Evolutionary conservation across 192 early-diverging fungal species (phyloP), one percentile per base, ranked within the genome.

Genomic region (Coemansia sp.): DNA sequence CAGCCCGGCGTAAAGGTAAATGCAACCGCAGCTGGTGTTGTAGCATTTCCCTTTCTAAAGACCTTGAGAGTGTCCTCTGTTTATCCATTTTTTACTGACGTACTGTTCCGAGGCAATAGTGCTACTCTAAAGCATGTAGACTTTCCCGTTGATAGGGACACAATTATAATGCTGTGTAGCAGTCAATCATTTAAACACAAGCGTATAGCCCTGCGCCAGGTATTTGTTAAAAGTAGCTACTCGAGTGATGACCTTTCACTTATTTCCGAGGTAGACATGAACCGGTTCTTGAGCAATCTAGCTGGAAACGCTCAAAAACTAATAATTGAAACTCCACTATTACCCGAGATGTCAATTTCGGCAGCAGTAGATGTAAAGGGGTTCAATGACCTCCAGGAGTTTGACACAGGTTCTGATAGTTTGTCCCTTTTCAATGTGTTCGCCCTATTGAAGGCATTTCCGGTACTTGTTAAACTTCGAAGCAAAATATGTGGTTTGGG

Each of bases 31-130:
- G 55, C 27, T 44, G 3, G 27, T 2, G 27, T 49, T 34, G 57
- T 29, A 5, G 57, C 43, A 22, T 61, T 69, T 69, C 55, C 67
- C 6, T 4, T 3, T 5, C 55, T 69, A 15, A 22, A 27, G 15
- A 34, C 27, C 13, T 54, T 69, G 13, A 15, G 5, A 42, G 22
- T 42, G 7, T 10, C 54, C 1, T n/a, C 31, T 20, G 16, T 33
- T 16, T 69, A 69, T 29, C 67, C 67, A 42, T 69, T 69, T 20
- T 41, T 36, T 11, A 27, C 60, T 69, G 55, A 69, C 46, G 57
- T 60, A 0, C 27, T 69, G 40, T 69, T 69, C 13, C 67, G 67
- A 24, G 67, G 67, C 8, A 69, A 69, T 24, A 60, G 54, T n/a
- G 38, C 29, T 3, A 69, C 55, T 42, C 40, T 69, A 27, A 40